Conservation (phyloP, 768 basidiomycete genomes). For the Lactarius psammicola region DNA sequence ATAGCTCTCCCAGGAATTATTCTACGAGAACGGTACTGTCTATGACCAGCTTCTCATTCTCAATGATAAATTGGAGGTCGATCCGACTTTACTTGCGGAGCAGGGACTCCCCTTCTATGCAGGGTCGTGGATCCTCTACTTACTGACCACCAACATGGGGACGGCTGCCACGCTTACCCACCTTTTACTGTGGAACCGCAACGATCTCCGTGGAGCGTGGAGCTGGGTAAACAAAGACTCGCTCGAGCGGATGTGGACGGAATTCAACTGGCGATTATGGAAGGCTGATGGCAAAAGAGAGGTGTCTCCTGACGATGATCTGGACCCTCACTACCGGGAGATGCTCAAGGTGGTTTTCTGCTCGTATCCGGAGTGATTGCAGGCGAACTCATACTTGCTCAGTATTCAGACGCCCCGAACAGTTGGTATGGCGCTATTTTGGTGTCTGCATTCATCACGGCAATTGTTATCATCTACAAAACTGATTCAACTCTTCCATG, state of each 20-base stretch:
- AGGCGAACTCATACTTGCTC: not conserved
- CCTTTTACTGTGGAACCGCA: slow-evolving; percentile 47
- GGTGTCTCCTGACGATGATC: slow-evolving; percentile 34
- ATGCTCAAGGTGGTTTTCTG: slow-evolving; percentile 45
- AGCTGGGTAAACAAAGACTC: slow-evolving; percentile 43
- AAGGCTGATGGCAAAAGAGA: slow-evolving; percentile 39
- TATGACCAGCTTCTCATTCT: slow-evolving; percentile 34
- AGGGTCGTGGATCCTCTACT: slow-evolving; percentile 46
- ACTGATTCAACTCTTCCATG: slow-evolving; percentile 49
- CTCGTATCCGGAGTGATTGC: not conserved
- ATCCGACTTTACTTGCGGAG: slow-evolving; percentile 40
- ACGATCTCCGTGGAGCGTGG: slow-evolving; percentile 47
- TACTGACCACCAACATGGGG: slow-evolving; percentile 46
- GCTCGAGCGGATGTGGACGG: slow-evolving; percentile 37
- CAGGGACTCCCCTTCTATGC: slow-evolving; percentile 50
- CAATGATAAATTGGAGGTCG: slow-evolving; percentile 44
- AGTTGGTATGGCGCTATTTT: slow-evolving; percentile 37
- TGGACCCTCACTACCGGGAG: slow-evolving; percentile 51
- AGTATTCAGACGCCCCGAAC: slow-evolving; percentile 39
- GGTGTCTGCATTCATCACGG: slow-evolving; percentile 34
- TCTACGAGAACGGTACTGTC: slow-evolving; percentile 31
- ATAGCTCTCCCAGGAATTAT: slow-evolving; percentile 32
- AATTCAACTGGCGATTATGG: slow-evolving; percentile 46
- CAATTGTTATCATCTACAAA: slow-evolving; percentile 46
- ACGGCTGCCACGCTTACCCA: slow-evolving; percentile 51